Evolutionary conservation across 495 filamentous ascomycete genomes (phyloP), one percentile per base, ranked within the genome.

Genomic region (Neurospora sp.): DNA sequence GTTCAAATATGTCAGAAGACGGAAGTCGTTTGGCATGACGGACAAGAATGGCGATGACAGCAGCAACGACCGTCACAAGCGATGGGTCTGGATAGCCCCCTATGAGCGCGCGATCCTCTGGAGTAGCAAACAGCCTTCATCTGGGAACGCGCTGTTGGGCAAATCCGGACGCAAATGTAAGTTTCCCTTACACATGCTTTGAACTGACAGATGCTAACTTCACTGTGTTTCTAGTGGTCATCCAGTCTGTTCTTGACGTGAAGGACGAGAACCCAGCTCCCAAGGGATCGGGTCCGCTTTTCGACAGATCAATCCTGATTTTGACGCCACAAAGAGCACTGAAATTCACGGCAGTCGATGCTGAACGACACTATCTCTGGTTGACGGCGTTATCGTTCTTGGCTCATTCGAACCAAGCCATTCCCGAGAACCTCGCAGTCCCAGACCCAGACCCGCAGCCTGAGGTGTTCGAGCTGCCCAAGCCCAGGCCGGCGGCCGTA

Each of bases 51-150:
- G 81, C 40, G 85, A 87, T 70, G 88, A 88, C 71, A 89, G 81
- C 74, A 90, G 89, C 75, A 88, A 85, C 70, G 90, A 90, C 70
- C 81, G 96, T 46, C 96, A 99, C 76, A 98, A 96, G 82, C 88
- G 96, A 82, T 99, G 96, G 96, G 96, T 99, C 18, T 99, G 96
- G 96, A 87, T 99, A 40, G 94, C 94, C 14, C 96, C 96, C 18
- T 98, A 98, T 78, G 96, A 99, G 82, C 88, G 94, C 46, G 90
- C 94, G 11, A 94, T 99, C 69, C 93, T 99, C 83, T 99, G 96
- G 96, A 97, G 95, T 81, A 97, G 91, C 87, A 97, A 97, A 86
- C 96, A 98, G 82, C 96, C 96, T 27, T 92, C 91, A 27, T 92
- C 90, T 75, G 93, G 92, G 39, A 91, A 89, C 77, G 94, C 96